Conservation (phyloP, 495 filamentous ascomycete genomes). For the Stereocaulon alpinum region DNA sequence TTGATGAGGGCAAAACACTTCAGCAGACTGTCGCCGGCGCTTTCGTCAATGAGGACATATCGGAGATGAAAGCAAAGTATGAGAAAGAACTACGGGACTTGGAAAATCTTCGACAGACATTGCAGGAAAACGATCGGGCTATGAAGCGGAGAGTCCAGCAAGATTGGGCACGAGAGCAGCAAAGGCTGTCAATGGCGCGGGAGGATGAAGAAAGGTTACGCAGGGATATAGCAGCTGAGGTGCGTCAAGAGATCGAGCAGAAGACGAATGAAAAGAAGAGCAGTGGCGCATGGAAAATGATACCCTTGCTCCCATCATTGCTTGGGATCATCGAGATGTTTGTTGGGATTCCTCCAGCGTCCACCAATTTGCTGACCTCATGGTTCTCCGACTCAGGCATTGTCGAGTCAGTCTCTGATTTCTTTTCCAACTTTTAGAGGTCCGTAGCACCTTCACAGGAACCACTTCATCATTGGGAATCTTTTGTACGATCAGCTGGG, state of each 20-base stretch:
- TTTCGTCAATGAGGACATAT: conserved; percentile 19
- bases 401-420: conserved; percentile 14
- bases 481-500: no score
- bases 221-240: conserved; percentile 16
- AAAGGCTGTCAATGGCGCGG: conserved; percentile 4
- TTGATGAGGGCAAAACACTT: conserved; percentile 21
- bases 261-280: conserved; percentile 17
- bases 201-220: conserved; percentile 16
- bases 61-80: conserved; percentile 13
- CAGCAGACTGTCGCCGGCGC: conserved; percentile 22
- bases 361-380: conserved; percentile 14
- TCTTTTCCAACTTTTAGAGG: conserved; percentile 14
- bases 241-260: conserved; percentile 16
- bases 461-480: background rate
- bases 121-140: conserved; percentile 17
- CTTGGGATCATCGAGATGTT: conserved; percentile 21
- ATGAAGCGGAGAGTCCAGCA: conserved; percentile 20
- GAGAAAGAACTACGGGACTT: conserved; percentile 17
- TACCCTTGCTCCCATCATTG: conserved; percentile 19
- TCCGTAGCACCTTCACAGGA: no score
- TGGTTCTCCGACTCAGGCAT: conserved; percentile 17
- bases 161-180: conserved; percentile 16
- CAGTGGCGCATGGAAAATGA: conserved; percentile 2
- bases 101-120: conserved; percentile 16
- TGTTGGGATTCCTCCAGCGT: conserved; percentile 21